These are phyloP conservation scores for Hyphopichia homilentoma DNA, from an alignment of 805 yeast species.

Conservation along the genomic window DNA sequence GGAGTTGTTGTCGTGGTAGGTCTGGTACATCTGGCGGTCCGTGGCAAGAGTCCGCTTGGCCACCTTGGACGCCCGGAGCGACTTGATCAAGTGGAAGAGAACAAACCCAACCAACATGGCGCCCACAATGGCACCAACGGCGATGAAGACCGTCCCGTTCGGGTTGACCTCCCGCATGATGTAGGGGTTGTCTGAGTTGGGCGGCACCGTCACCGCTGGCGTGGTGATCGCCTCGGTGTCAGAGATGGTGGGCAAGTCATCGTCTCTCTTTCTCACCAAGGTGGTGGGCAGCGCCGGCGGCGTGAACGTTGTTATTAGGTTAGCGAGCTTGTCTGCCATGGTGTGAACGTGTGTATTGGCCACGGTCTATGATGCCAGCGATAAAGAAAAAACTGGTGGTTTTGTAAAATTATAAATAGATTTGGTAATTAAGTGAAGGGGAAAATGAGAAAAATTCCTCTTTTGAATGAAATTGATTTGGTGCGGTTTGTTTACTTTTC, in stretches of 20 bases:
- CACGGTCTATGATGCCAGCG: background rate
- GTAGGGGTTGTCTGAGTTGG: constrained; percentile 60
- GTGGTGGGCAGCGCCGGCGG: too few relatives aligned
- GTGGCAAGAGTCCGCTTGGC: constrained; percentile 43
- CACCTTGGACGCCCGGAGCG: constrained; percentile 45
- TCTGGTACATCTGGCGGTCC: constrained; percentile 31
- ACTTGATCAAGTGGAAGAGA: constrained; percentile 49
- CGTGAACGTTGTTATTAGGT: background rate
- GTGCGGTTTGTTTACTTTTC: too few relatives aligned
- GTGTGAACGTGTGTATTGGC: background rate
- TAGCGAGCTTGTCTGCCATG: background rate
- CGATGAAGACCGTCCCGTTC: constrained; percentile 79
- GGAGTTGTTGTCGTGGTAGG: constrained; percentile 26
- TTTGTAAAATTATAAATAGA: too few relatives aligned
- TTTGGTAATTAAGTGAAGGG: too few relatives aligned
- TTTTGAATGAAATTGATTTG: too few relatives aligned
- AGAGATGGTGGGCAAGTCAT: constrained; percentile 12
- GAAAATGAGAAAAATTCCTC: too few relatives aligned
- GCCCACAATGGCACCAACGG: constrained; percentile 68
- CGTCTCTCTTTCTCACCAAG: constrained; percentile 5
- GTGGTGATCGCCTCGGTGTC: constrained; percentile 31
- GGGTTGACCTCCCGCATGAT: constrained; percentile 50
- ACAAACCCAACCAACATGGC: constrained; percentile 50
- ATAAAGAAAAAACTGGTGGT: too few relatives aligned
- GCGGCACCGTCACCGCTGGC: constrained; percentile 55